A percentile compares a stretch with the other conserved stretches of the same genome.
Evolutionary conservation across 164 flowering plant genomes (phyloP).

Genomic region (Macadamia tetraphylla): DNA sequence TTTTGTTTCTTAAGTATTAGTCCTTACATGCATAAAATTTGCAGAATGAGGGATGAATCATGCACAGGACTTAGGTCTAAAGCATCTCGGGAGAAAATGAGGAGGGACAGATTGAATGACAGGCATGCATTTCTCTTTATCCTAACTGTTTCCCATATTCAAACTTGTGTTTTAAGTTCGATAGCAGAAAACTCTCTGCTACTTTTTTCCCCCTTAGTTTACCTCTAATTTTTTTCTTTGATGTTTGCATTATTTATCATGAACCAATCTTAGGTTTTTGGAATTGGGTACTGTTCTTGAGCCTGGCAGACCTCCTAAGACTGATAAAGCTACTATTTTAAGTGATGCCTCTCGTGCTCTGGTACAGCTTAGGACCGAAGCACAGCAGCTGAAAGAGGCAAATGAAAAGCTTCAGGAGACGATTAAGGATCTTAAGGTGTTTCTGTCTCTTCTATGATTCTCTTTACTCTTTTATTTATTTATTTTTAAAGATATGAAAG

Average conservation of each 20-base stretch:
- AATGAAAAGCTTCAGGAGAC: not conserved
- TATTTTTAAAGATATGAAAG: not conserved
- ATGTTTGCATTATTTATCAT: not conserved
- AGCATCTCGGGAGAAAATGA: constrained; percentile 52
- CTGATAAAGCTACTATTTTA: not conserved
- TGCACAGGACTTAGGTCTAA: constrained; percentile 22
- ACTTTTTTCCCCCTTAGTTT: not conserved
- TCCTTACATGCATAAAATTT: not conserved
- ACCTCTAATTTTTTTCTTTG: not conserved
- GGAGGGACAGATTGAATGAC: constrained; percentile 48
- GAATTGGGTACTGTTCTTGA: not conserved
- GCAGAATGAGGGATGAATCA: constrained; percentile 32
- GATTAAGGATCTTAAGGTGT: not conserved
- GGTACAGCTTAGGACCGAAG: not conserved
- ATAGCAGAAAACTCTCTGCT: too few species aligned
- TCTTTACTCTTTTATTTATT: not conserved
- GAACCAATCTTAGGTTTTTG: not conserved
- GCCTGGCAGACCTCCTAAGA: not conserved
- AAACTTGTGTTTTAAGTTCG: too few species aligned
- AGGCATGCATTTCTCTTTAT: constrained; percentile 23
- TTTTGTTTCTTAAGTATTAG: not conserved
- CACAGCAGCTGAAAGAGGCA: not conserved
- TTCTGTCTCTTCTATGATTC: not conserved
- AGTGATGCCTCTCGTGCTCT: too few species aligned
- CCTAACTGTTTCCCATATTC: not conserved